Conservation (phyloP, 2,329 filamentous ascomycete genomes). For the Penicillium expansum region DNA sequence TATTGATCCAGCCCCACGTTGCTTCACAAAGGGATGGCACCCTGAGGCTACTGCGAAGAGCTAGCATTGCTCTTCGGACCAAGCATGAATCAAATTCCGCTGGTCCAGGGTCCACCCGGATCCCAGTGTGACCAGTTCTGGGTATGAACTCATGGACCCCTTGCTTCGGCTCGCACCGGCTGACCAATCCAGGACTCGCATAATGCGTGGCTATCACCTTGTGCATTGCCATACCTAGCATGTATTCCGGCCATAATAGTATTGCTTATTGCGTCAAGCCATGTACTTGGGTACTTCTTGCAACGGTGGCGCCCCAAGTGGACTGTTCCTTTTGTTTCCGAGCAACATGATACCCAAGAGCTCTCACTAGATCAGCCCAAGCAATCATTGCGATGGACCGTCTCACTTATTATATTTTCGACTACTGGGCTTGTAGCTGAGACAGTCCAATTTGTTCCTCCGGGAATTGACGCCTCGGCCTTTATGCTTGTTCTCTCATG, state of each 20-base stretch:
- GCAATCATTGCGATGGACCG: constrained; percentile 34
- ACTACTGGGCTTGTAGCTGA: constrained; percentile 37
- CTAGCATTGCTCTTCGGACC: constrained; percentile 3
- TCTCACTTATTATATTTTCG: constrained; percentile 41
- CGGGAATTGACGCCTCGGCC: constrained; percentile 13
- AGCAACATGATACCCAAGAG: constrained; percentile 34
- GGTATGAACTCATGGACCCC: constrained; percentile 11
- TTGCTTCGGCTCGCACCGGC: constrained; percentile 4
- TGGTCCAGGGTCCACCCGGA: constrained; percentile 3
- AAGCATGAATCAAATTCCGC: constrained; percentile 19
- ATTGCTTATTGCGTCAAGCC: constrained; percentile 26
- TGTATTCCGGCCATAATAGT: constrained; percentile 29
- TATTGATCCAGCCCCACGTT: constrained; percentile 8
- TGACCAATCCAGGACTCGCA: constrained; percentile 35
- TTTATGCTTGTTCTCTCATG: constrained; percentile 35
- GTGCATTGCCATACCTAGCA: constrained; percentile 36
- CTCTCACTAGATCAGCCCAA: constrained; percentile 32
- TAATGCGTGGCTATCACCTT: constrained; percentile 36
- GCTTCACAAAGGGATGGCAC: not conserved
- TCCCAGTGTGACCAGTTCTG: constrained; percentile 19
- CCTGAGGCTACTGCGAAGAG: not conserved
- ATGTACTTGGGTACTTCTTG: constrained; percentile 28
- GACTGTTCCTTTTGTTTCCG: constrained; percentile 52
- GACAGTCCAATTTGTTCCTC: constrained; percentile 28
- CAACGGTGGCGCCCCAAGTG: constrained; percentile 46